Evolutionary conservation across 2,329 filamentous ascomycete species (phyloP).

Genomic region (Pseudocercospora ulei): DNA sequence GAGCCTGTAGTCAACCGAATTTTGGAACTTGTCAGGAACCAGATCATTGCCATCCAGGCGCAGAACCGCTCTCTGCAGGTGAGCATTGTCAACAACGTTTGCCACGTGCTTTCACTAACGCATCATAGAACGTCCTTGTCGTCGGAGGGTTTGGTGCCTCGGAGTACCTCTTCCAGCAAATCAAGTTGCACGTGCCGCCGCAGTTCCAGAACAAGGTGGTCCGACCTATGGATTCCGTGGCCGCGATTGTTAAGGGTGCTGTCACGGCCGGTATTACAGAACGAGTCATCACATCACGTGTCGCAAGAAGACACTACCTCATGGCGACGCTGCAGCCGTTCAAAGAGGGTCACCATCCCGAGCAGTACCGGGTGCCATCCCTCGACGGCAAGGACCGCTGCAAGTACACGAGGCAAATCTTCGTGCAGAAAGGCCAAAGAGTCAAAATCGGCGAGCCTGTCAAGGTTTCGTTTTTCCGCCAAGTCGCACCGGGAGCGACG

Average conservation of each 20-base stretch:
- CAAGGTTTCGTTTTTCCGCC: conserved; percentile 97
- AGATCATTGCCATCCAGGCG: conserved; percentile 97
- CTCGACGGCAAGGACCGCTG: conserved; percentile 95
- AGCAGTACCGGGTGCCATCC: conserved; percentile 93
- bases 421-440: conserved; percentile 95
- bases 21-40: conserved; percentile 87
- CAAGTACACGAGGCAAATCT: conserved; percentile 97
- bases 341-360: conserved; percentile 96
- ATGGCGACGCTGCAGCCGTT: conserved; percentile 98
- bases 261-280: conserved; percentile 97
- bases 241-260: conserved; percentile 95
- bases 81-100: conserved; percentile 25
- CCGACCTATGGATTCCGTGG: conserved; percentile 95
- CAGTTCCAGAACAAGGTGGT: conserved; percentile 99
- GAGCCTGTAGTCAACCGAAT: conserved; percentile 97
- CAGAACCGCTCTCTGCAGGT: conserved; percentile 85
- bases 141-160: conserved; percentile 97
- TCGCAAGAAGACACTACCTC: conserved; percentile 93
- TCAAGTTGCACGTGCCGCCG: conserved; percentile 94
- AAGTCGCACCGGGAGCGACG: conserved; percentile 91
- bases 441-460: conserved; percentile 99
- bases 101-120: conserved; percentile 26
- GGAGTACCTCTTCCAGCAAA: conserved; percentile 98
- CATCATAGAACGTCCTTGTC: conserved; percentile 69
- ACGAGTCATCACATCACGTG: conserved; percentile 89